Evolutionary conservation across 2,329 filamentous ascomycete genomes (phyloP).

Genomic region (Pleurostoma richardsiae): DNA sequence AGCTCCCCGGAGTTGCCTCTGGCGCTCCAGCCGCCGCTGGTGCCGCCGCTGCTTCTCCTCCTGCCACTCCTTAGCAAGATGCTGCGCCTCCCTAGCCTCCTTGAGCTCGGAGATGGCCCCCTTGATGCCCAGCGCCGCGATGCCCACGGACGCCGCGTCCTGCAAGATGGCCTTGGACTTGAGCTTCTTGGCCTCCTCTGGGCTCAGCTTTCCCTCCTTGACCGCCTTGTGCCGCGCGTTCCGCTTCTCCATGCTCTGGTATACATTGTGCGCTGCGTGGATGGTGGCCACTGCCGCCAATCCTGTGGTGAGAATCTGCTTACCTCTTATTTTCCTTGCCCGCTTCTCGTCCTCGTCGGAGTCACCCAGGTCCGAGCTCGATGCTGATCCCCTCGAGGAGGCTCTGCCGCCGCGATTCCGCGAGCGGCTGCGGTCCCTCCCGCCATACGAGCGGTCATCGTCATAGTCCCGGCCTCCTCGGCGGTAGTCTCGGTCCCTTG

Average conservation of each 20-base stretch:
- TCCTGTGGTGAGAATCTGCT: conserved; percentile 53
- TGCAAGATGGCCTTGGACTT: conserved; percentile 52
- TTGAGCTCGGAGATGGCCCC: conserved; percentile 52
- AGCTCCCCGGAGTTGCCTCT: conserved; percentile 3
- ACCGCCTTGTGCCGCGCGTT: conserved; percentile 48
- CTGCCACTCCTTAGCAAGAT: conserved; percentile 44
- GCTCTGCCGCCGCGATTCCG: conserved; percentile 21
- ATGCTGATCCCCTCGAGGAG: conserved; percentile 38
- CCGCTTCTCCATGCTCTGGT: conserved; percentile 53
- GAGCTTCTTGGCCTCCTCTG: conserved; percentile 48
- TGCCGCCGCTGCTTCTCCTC: conserved; percentile 44
- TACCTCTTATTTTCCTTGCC: conserved; percentile 55
- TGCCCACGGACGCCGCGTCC: conserved; percentile 54
- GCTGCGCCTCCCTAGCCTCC: conserved; percentile 43
- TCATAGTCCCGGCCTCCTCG: conserved; percentile 38
- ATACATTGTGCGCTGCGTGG: conserved; percentile 54
- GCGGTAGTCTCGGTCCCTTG: conserved; percentile 28
- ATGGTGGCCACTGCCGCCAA: conserved; percentile 55
- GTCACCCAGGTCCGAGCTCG: conserved; percentile 51
- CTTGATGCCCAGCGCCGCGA: conserved; percentile 54
- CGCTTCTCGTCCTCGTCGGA: conserved; percentile 52
- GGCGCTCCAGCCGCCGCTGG: conserved; percentile 36
- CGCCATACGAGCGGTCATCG: conserved; percentile 36
- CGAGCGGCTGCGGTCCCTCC: conserved; percentile 30
- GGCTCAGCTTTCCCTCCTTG: conserved; percentile 45